Evolutionary conservation across 2,329 filamentous ascomycete genomes (phyloP).

Genomic region (Aspergillus sp.): DNA sequence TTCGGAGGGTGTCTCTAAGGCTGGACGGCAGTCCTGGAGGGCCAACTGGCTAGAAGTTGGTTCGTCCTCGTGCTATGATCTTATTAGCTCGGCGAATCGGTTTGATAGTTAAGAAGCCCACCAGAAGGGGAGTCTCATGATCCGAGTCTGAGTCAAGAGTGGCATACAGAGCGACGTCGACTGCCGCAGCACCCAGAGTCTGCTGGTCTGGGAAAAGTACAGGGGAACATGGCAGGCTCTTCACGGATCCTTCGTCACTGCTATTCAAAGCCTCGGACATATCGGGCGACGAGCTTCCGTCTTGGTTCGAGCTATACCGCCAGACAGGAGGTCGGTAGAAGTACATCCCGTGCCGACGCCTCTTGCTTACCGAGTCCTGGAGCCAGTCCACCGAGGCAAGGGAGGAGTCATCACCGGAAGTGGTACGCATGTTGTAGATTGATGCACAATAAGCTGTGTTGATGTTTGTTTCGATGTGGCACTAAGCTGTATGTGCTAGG

Average conservation of each 20-base stretch:
- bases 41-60: neutral
- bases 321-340: slow-evolving; percentile 38
- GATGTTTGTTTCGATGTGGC: slow-evolving; percentile 1
- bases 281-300: slow-evolving; percentile 7
- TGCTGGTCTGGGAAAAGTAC: neutral
- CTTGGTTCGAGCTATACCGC: slow-evolving; percentile 21
- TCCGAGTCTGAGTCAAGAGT: slow-evolving; percentile 16
- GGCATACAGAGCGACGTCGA: slow-evolving; percentile 2
- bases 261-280: slow-evolving; percentile 4
- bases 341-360: slow-evolving; percentile 38
- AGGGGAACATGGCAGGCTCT: slow-evolving; percentile 1
- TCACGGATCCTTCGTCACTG: neutral
- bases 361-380: slow-evolving; percentile 28
- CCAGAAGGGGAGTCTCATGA: slow-evolving; percentile 20
- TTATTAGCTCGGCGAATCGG: neutral
- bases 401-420: slow-evolving; percentile 2
- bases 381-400: slow-evolving; percentile 13
- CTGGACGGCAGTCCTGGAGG: neutral
- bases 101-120: slow-evolving; percentile 4
- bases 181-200: slow-evolving; percentile 5
- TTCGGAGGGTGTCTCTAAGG: neutral
- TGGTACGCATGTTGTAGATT: slow-evolving; percentile 9
- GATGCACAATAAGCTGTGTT: slow-evolving; percentile 1
- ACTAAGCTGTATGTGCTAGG: slow-evolving; percentile 6
- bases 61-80: neutral